Conservation (phyloP, 2,329 filamentous ascomycete genomes). For the Monosporascus sp. region DNA sequence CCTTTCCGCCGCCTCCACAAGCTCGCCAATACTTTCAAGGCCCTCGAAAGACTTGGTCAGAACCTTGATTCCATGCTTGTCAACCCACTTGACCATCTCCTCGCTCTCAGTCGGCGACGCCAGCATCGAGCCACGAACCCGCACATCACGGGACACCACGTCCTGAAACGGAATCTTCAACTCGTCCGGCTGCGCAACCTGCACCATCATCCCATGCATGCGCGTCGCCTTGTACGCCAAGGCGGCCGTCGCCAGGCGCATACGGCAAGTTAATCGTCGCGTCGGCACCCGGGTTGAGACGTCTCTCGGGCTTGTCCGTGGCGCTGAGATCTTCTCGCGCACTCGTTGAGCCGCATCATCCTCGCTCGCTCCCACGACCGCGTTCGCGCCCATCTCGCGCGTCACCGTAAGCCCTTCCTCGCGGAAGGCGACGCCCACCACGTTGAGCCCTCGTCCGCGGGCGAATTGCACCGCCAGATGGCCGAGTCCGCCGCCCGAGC, state of each 20-base stretch:
- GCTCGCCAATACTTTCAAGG: no score
- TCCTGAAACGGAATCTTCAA: constrained; percentile 57
- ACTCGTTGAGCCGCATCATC: constrained; percentile 39
- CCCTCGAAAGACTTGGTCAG: no score
- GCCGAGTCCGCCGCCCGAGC: constrained; percentile 46
- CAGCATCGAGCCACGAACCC: constrained; percentile 30
- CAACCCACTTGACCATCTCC: constrained; percentile 42
- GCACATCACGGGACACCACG: constrained; percentile 27
- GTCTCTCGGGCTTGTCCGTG: constrained; percentile 25
- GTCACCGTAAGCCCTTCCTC: constrained; percentile 47
- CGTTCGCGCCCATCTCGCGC: constrained; percentile 41
- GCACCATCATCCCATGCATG: constrained; percentile 53
- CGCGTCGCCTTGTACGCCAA: constrained; percentile 48
- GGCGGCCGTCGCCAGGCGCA: constrained; percentile 41
- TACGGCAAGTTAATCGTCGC: no score
- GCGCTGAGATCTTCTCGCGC: neutral
- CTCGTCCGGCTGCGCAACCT: constrained; percentile 54
- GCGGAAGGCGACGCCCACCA: constrained; percentile 49
- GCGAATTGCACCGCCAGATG: constrained; percentile 48
- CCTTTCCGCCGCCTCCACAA: no score
- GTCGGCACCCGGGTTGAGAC: constrained; percentile 51
- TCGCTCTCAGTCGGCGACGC: constrained; percentile 36
- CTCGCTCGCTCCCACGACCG: constrained; percentile 47
- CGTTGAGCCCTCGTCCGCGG: constrained; percentile 39
- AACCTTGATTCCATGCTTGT: constrained; percentile 37